Conservation (phyloP, 192 early-diverging fungal species). For the Coemansia sp. region DNA sequence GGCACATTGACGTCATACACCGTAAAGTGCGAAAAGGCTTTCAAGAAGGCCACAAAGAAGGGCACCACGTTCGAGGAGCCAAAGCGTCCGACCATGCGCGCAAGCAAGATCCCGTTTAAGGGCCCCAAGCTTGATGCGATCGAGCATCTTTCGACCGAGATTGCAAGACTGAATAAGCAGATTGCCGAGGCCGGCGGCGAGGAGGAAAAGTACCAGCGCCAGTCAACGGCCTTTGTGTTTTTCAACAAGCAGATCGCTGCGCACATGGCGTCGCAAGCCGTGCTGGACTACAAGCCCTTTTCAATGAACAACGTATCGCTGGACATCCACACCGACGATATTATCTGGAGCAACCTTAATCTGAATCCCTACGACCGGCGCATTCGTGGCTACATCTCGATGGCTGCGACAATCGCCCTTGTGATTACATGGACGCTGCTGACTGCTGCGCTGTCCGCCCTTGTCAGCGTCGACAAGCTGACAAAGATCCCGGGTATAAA, state of each 20-base stretch:
- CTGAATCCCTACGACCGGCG: slow-evolving; percentile 60
- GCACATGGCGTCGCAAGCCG: slow-evolving; percentile 75
- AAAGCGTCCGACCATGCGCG: slow-evolving; percentile 60
- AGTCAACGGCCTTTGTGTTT: slow-evolving; percentile 84
- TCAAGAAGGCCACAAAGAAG: slow-evolving; percentile 42
- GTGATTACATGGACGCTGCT: slow-evolving; percentile 75
- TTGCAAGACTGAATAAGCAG: slow-evolving; percentile 40
- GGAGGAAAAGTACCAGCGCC: slow-evolving; percentile 35
- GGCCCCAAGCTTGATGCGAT: slow-evolving; percentile 72
- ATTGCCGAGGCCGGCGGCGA: slow-evolving; percentile 55
- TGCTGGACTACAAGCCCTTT: slow-evolving; percentile 66
- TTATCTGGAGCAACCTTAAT: slow-evolving; percentile 87
- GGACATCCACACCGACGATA: slow-evolving; percentile 71
- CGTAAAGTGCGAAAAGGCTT: slow-evolving; percentile 49
- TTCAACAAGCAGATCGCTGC: slow-evolving; percentile 79
- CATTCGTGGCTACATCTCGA: slow-evolving; percentile 59
- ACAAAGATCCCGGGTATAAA: slow-evolving; percentile 55
- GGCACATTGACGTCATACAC: slow-evolving; percentile 57
- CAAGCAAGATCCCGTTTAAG: slow-evolving; percentile 46
- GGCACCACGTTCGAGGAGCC: slow-evolving; percentile 23
- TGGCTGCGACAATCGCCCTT: slow-evolving; percentile 59
- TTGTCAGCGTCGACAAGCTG: slow-evolving; percentile 61
- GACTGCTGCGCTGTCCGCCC: slow-evolving; percentile 58
- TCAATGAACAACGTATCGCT: slow-evolving; percentile 69
- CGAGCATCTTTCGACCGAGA: slow-evolving; percentile 37